phyloP scores from a whole-genome alignment of 169 alveolate genomes.

The Cystoisospora suis region DNA sequence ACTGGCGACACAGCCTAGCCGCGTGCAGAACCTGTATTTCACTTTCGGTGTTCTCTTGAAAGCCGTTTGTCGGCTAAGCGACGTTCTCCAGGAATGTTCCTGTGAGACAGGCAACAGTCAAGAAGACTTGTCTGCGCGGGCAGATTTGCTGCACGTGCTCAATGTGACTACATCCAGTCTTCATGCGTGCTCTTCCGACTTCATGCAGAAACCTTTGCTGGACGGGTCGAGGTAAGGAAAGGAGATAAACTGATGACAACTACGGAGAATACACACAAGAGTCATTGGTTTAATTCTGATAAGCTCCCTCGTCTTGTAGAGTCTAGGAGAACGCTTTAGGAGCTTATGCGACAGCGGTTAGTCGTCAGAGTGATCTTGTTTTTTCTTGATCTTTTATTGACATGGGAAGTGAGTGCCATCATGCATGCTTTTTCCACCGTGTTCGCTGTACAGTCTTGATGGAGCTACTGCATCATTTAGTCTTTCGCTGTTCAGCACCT shows the following conservation, averaged over 20 bases:
- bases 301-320: too few species aligned
- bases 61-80: constrained; percentile 80
- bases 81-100: constrained; percentile 79
- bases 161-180: constrained; percentile 18
- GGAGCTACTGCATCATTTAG: too few species aligned
- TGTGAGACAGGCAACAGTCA: constrained; percentile 72
- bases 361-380: too few species aligned
- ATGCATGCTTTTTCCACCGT: too few species aligned
- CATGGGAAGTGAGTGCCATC: too few species aligned
- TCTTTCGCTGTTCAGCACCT: too few species aligned
- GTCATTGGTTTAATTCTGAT: too few species aligned
- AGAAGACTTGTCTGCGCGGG: constrained; percentile 49
- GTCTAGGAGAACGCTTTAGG: too few species aligned
- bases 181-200: constrained; percentile 22
- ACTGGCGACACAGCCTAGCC: constrained; percentile 84
- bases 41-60: constrained; percentile 83
- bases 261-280: not conserved
- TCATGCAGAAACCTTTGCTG: constrained; percentile 33
- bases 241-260: too few species aligned
- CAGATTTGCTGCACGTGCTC: constrained; percentile 51
- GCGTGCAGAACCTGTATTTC: constrained; percentile 86
- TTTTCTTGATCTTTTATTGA: too few species aligned
- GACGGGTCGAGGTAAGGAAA: not conserved
- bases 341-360: too few species aligned
- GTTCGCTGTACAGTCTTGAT: too few species aligned